Base-by-base conservation (phyloP, 805 yeast species). In the Spathaspora girioi region DNA sequence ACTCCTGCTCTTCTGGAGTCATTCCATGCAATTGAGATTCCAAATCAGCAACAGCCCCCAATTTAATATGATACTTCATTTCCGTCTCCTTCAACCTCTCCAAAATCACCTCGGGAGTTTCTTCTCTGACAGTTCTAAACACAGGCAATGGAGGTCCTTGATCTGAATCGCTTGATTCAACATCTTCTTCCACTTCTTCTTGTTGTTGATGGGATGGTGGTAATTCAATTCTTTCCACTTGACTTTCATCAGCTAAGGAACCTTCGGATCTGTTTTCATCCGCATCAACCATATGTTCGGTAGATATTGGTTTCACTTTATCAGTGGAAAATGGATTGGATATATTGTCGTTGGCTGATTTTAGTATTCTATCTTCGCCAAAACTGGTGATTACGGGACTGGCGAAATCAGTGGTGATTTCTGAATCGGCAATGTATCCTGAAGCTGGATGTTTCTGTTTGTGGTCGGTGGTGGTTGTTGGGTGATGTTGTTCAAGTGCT, bases 101-200 rank as follows among this genome's bases (percentile, higher is more conserved):
- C 17, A 68, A 51, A 2, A 58, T 57, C 0, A 44, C 57, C 46
- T 64, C 61, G 11, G 70, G 69, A 12, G 56, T 56, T 53, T 68
- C 71, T 18, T 55, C 57, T 42, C 57, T 46, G 5, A 69, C 54
- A 1, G 72, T 62, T 50, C 50, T 62, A 57, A 69, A 69, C 3
- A 60, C 43, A 1, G 72, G 72, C 5, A 57, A 12, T 7, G 50
- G 54, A n/a, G 46, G 51, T 5, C 46, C 49, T 12, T 18, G 10
- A 41, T 46, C 49, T 6, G 48, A 23, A 11, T 52, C 53, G 52
- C 56, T 59, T 43, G 56, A 52, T 27, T 54, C 57, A 40, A 58
- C 64, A 45, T 61, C 61, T n/a, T 19, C 38, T 12, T 45, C 18
- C 19, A 43, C 46, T 4, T 17, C 20, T 3, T 26, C n/a, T 11